Base-by-base conservation (phyloP, 202 grass and related monocot genomes). In the Tripidium arundinaceum region DNA sequence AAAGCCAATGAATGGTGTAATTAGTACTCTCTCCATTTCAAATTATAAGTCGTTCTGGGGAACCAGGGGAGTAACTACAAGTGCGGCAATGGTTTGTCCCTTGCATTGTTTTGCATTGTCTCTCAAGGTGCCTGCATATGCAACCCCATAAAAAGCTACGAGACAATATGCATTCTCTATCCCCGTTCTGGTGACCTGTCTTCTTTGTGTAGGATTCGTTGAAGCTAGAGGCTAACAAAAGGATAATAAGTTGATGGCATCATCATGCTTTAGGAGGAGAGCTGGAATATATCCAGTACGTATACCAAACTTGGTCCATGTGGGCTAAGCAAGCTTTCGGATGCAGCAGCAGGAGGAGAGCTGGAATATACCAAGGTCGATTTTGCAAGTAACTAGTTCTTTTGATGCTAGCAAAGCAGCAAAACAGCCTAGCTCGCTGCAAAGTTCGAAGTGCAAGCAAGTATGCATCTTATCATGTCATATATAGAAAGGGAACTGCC, bases 341-440 rank as follows among this genome's bases (percentile, higher is more conserved):
- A 57, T 75, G 43, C 41, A 25, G 67, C 39, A 28, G 39, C 6
- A 70, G 25, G 29, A 47, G 1, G 69, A n/a, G 69, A 72, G 15
- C 8, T 12, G 69, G 15, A 50, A 72, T 33, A 63, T 77, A 24
- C 75, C 26, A 46, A 64, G 26, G 39, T 45, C 45, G 40, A 34
- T 34, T 77, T 46, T 41, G 58, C 49, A 77, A 77, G 75, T 31
- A 77, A 77, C 40, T 31, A 12, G 18, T 46, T 43, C 8, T 63
- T 63, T 42, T 64, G 28, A 54, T 77, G 58, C 15, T 29, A 21
- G 9, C 2, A 77, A 77, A 62, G 74, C 49, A n/a, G 18, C 49
- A 52, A 52, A n/a, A 15, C 25, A 45, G 24, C 4, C 57, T 9
- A 41, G 24, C 10, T 50, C 36, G 28, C 42, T 78, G 19, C n/a